Evolutionary conservation across 306 rosid species (phyloP), one percentile per base, ranked within the genome.

Genomic region (Sophora flavescens): DNA sequence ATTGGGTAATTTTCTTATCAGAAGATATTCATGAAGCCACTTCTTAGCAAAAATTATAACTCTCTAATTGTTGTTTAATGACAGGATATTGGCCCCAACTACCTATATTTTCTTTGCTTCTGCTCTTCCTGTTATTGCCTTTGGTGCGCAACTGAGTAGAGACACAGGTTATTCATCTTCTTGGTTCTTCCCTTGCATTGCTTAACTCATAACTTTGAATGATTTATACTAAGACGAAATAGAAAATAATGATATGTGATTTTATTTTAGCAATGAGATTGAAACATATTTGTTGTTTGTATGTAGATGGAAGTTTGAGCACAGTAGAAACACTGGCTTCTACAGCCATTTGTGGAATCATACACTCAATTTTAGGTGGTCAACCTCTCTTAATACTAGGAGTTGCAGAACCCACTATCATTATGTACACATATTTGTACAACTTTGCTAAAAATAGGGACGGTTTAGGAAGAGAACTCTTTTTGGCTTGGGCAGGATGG

Each of bases 401-500:
- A 78, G 98, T 94, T 67, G 98, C 98, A 72, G 98, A 94, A 54
- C 98, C 98, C 10, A 94, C 98, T 4, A 88, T 90, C 56, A 91
- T 94, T 32, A 92, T 92, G 98, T 94, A 92, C 86, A 92, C 80
- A 1, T 94, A 92, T 52, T 61, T 94, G 84, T 92, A 87, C 92
- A 89, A 77, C 69, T 92, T 92, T 68, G 83, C 91, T 63, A 88
- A 88, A 83, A 75, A 82, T 42, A 87, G 76, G 66, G 81, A 87
- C 0, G 86, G 84, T 12, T 81, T 95, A 74, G 98, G 98, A 42
- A 18, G 14, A 26, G 68, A 80, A 64, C 90, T 92, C 50, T 95
- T 79, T 76, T 74, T 95, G 81, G 92, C 97, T 66, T 92, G 98
- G 98, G 89, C 84, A 13, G 98, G 93, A 88, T 93, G 98, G 97